These are phyloP conservation scores for Violaceomyces palustris DNA, from an alignment of 1,284 basidiomycete species.

Conservation along the genomic window DNA sequence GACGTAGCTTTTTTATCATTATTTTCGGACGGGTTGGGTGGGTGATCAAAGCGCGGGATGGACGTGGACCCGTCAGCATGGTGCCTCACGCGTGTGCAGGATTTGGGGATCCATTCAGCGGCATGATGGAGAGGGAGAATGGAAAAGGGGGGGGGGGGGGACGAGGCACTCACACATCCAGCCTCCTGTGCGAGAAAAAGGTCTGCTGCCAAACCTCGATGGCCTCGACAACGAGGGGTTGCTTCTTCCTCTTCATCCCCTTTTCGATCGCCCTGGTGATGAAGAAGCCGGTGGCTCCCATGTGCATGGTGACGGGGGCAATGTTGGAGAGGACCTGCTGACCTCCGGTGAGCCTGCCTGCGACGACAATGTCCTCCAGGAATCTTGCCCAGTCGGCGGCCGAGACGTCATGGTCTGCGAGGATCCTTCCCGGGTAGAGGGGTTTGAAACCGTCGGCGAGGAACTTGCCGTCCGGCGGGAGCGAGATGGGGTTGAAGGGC, in stretches of 20 bases:
- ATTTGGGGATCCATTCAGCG: no score
- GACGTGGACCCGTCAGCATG: no score
- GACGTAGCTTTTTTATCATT: no score
- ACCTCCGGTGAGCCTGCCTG: slow-evolving; percentile 6
- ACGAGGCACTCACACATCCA: no score
- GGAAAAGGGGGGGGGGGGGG: no score
- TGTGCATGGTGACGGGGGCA: slow-evolving; percentile 12
- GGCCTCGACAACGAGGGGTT: slow-evolving; percentile 9
- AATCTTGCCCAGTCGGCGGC: slow-evolving; percentile 17
- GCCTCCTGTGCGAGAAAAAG: slow-evolving; percentile 9
- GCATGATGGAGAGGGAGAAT: no score
- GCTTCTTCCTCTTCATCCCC: slow-evolving; percentile 10
- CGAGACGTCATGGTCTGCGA: slow-evolving; percentile 8
- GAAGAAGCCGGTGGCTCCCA: slow-evolving; percentile 12
- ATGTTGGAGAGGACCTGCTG: slow-evolving; percentile 8
- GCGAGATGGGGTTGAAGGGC: slow-evolving; percentile 5
- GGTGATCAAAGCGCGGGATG: no score
- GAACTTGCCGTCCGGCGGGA: slow-evolving; percentile 5
- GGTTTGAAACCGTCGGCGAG: slow-evolving; percentile 11
- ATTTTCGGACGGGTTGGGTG: no score
- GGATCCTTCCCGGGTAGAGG: slow-evolving; percentile 6
- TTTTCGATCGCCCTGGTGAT: slow-evolving; percentile 15
- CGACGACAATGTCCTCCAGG: slow-evolving; percentile 9
- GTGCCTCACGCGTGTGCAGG: no score
- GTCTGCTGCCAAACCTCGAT: slow-evolving; percentile 12